Percentiles rank a stretch among this genome's conserved stretches.
Conservation (phyloP, 2,329 filamentous ascomycete species). For the Paraconiothyrium brasiliense region DNA sequence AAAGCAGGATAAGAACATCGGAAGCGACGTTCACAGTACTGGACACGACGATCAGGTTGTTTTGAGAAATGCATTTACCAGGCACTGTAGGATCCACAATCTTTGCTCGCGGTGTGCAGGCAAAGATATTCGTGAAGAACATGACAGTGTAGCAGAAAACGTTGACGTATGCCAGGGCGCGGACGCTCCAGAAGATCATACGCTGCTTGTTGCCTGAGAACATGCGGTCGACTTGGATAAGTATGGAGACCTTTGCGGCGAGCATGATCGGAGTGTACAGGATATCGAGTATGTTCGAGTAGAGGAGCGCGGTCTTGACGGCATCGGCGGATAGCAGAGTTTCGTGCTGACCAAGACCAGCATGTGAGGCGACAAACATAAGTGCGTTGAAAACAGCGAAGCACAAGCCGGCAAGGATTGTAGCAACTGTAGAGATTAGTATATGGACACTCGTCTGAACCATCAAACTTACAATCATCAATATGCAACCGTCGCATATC, state of each 20-base stretch:
- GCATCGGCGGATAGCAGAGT: constrained; percentile 12
- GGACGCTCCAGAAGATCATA: constrained; percentile 26
- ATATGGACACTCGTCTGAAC: background rate
- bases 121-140: constrained; percentile 32
- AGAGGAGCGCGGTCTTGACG: constrained; percentile 16
- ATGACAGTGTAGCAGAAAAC: constrained; percentile 25
- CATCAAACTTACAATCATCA: constrained; percentile 22
- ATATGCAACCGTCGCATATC: constrained; percentile 19
- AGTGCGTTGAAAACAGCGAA: constrained; percentile 16
- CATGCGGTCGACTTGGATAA: constrained; percentile 31
- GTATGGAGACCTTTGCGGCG: constrained; percentile 27
- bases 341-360: constrained; percentile 12
- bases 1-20: constrained; percentile 31
- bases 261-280: constrained; percentile 29
- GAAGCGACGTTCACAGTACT: constrained; percentile 33
- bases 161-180: constrained; percentile 30
- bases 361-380: constrained; percentile 17
- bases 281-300: constrained; percentile 20
- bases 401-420: constrained; percentile 19
- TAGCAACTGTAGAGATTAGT: constrained; percentile 15
- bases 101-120: constrained; percentile 33
- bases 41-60: constrained; percentile 22
- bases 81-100: constrained; percentile 26
- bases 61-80: constrained; percentile 30
- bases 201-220: constrained; percentile 22